Percentiles rank a stretch among this genome's conserved stretches.
These are phyloP conservation scores for Alternaria sp. DNA, from an alignment of 2,329 filamentous ascomycete species.

Conservation along the genomic window DNA sequence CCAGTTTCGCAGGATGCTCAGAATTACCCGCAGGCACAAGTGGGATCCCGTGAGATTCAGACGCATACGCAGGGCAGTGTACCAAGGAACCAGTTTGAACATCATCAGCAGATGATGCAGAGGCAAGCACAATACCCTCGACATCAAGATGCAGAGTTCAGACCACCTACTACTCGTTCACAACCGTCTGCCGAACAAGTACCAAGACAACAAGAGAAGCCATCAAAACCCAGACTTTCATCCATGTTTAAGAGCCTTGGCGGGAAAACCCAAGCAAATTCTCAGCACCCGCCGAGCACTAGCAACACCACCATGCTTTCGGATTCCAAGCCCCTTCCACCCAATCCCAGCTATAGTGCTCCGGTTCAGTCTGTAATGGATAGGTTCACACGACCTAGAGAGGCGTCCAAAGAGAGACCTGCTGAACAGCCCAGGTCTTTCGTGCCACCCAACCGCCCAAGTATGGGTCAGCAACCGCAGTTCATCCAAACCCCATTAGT, in stretches of 20 bases:
- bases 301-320: constrained; percentile 8
- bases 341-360: constrained; percentile 25
- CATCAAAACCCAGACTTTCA: constrained; percentile 38
- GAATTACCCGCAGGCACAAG: constrained; percentile 16
- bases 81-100: constrained; percentile 41
- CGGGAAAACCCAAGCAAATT: constrained; percentile 31
- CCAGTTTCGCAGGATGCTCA: constrained; percentile 19
- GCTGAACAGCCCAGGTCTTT: constrained; percentile 26
- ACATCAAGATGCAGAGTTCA: constrained; percentile 53
- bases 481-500: constrained; percentile 42
- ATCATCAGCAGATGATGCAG: constrained; percentile 44
- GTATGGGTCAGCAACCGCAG: constrained; percentile 41
- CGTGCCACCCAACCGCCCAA: constrained; percentile 30
- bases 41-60: constrained; percentile 25
- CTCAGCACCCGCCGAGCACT: constrained; percentile 16
- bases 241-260: constrained; percentile 58
- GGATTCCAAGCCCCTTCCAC: constrained; percentile 5
- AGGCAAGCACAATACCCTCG: constrained; percentile 51
- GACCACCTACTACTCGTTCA: constrained; percentile 50
- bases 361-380: constrained; percentile 39
- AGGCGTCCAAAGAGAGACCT: constrained; percentile 26
- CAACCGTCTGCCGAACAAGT: constrained; percentile 33
- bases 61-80: constrained; percentile 23
- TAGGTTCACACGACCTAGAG: constrained; percentile 31
- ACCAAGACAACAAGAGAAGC: constrained; percentile 34